Conservation (phyloP, 257 asterid species). For the Rubia yunnanensis region DNA sequence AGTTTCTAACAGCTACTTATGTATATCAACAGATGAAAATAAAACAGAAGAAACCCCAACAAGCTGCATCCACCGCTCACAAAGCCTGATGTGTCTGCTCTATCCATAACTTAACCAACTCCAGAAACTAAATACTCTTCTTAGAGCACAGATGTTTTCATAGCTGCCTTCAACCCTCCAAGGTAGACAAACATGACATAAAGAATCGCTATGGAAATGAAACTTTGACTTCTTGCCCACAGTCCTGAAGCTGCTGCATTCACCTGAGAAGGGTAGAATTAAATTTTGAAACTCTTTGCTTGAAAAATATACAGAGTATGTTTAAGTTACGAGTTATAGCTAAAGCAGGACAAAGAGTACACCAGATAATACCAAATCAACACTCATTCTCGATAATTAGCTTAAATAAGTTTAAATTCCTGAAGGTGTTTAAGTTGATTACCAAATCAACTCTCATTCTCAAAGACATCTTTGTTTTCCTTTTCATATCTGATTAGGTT, state of each 20-base stretch:
- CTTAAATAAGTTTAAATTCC: not conserved
- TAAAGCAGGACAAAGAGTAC: not conserved
- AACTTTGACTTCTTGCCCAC: constrained; percentile 14
- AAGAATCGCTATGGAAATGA: constrained; percentile 1
- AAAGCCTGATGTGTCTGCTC: constrained; percentile 77
- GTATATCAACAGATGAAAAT: constrained; percentile 32
- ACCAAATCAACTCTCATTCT: not conserved
- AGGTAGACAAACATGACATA: constrained; percentile 15
- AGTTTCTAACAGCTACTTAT: constrained; percentile 20
- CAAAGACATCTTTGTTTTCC: not conserved
- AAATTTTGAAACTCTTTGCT: constrained; percentile 5
- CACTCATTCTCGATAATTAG: not conserved
- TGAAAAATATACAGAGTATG: not conserved
- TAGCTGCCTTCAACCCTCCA: constrained; percentile 2
- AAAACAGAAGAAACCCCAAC: constrained; percentile 26
- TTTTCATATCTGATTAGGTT: not conserved
- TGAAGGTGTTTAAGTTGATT: not conserved
- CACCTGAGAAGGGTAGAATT: constrained; percentile 32
- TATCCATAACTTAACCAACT: constrained; percentile 42
- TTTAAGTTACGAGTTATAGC: not conserved
- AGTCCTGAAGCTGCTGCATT: constrained; percentile 14
- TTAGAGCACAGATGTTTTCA: not conserved
- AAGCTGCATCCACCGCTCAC: constrained; percentile 72
- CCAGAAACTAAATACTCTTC: constrained; percentile 2
- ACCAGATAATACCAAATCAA: not conserved